These are phyloP conservation scores for Neurospora tetrasperma DNA, from an alignment of 495 filamentous ascomycete species.

Conservation along the genomic window DNA sequence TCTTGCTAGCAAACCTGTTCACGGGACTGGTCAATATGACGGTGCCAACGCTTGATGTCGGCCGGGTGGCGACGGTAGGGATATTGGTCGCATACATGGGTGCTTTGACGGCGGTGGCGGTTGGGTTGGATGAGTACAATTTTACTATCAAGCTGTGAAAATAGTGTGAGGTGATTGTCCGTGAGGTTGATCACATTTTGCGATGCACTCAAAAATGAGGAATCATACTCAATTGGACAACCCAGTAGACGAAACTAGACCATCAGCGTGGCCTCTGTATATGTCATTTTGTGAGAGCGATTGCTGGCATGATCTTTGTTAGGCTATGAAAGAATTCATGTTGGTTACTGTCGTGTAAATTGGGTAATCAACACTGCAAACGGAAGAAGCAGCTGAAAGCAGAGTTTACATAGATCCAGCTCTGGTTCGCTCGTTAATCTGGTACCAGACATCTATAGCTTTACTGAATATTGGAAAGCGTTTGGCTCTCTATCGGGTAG, in stretches of 20 bases:
- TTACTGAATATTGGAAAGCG: too few relatives aligned
- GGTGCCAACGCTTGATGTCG: slow-evolving; percentile 65
- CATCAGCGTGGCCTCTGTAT: too few relatives aligned
- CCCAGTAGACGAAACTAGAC: background rate
- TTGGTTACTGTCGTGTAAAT: background rate
- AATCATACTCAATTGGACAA: background rate
- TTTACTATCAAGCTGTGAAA: slow-evolving; percentile 64
- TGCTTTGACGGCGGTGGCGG: slow-evolving; percentile 53
- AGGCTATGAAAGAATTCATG: background rate
- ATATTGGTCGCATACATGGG: slow-evolving; percentile 64
- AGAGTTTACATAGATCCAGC: background rate
- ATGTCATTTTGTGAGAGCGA: too few relatives aligned
- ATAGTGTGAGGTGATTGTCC: background rate
- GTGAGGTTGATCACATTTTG: background rate
- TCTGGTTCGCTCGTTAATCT: too few relatives aligned
- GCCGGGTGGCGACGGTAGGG: slow-evolving; percentile 51
- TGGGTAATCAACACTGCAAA: background rate
- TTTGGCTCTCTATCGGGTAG: too few relatives aligned
- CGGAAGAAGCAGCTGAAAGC: background rate
- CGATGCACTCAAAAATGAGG: too few relatives aligned
- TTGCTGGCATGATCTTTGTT: background rate
- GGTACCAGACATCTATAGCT: too few relatives aligned
- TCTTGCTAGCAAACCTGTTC: slow-evolving; percentile 78
- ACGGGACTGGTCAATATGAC: slow-evolving; percentile 85
- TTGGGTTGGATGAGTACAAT: slow-evolving; percentile 59